Evolutionary conservation across 2,329 filamentous ascomycete genomes (phyloP).

Genomic region (Ophiocordyceps camponoti-leonardi): DNA sequence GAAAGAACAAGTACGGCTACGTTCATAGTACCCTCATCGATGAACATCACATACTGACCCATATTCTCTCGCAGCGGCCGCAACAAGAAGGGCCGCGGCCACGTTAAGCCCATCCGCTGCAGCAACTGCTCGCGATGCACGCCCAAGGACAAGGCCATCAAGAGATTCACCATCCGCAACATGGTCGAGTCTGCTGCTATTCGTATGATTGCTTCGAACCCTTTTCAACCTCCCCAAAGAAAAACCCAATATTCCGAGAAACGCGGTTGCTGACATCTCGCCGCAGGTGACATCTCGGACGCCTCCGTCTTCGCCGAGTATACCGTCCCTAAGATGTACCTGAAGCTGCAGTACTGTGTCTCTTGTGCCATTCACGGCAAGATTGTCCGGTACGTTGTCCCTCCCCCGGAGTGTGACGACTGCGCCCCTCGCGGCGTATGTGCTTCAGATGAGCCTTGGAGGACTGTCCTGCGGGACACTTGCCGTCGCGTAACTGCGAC

Average conservation of each 20-base stretch:
- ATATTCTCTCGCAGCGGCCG: conserved; percentile 49
- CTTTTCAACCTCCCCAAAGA: not conserved
- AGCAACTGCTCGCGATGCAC: conserved; percentile 66
- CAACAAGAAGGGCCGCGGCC: conserved; percentile 99
- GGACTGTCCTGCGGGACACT: not conserved
- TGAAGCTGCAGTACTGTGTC: conserved; percentile 99
- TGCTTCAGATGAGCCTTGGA: conserved; percentile 45
- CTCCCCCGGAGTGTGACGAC: conserved; percentile 41
- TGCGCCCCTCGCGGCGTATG: conserved; percentile 27
- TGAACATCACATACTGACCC: not conserved
- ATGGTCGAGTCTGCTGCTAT: conserved; percentile 99
- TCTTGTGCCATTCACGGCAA: conserved; percentile 99
- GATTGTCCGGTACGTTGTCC: conserved; percentile 91
- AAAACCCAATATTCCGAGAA: not conserved
- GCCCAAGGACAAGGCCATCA: conserved; percentile 99
- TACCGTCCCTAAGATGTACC: conserved; percentile 99
- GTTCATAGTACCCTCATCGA: not conserved
- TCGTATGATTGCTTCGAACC: conserved; percentile 49
- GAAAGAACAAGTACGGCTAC: conserved; percentile 46
- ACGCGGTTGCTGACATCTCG: too few species aligned
- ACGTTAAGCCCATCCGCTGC: conserved; percentile 95
- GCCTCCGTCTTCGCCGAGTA: conserved; percentile 99
- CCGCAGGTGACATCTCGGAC: conserved; percentile 95
- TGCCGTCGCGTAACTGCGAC: not conserved
- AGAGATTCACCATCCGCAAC: conserved; percentile 99